A percentile compares a stretch with the other conserved stretches of the same genome.
phyloP scores from a whole-genome alignment of 257 asterid genomes.

The Cordia subcordata region DNA sequence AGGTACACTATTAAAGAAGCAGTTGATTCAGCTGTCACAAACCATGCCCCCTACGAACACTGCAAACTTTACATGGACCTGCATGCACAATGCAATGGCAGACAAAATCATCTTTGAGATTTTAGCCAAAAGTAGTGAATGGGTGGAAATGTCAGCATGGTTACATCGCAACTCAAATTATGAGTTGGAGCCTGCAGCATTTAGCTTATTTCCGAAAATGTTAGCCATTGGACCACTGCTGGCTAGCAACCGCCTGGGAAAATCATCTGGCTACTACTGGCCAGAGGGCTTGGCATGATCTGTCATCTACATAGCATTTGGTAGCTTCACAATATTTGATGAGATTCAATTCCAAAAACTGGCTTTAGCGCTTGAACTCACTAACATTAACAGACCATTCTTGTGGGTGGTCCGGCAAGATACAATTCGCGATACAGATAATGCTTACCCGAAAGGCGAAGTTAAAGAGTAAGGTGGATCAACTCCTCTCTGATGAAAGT shows the following conservation, averaged over 20 bases:
- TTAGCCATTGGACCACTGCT: slow-evolving; percentile 47
- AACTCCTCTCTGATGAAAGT: slow-evolving; percentile 17
- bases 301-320: slow-evolving; percentile 49
- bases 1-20: slow-evolving; percentile 36
- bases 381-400: slow-evolving; percentile 35
- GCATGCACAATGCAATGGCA: slow-evolving; percentile 24
- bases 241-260: slow-evolving; percentile 41
- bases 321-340: slow-evolving; percentile 44
- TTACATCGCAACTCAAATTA: slow-evolving; percentile 40
- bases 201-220: slow-evolving; percentile 19
- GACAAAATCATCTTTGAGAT: slow-evolving; percentile 23
- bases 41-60: slow-evolving; percentile 41
- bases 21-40: slow-evolving; percentile 39
- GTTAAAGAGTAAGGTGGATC: slow-evolving; percentile 31
- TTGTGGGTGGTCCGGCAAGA: slow-evolving; percentile 53
- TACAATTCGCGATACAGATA: not conserved
- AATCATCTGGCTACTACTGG: slow-evolving; percentile 45
- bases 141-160: slow-evolving; percentile 25
- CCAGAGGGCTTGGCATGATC: slow-evolving; percentile 33
- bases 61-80: slow-evolving; percentile 27
- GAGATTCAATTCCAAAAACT: slow-evolving; percentile 42
- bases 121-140: slow-evolving; percentile 3
- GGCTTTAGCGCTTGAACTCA: slow-evolving; percentile 47
- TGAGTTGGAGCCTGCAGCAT: slow-evolving; percentile 43
- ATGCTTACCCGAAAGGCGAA: slow-evolving; percentile 40